Evolutionary conservation across 2,329 filamentous ascomycete genomes (phyloP), one percentile per base, ranked within the genome.

Genomic region (Botrytis byssoidea): DNA sequence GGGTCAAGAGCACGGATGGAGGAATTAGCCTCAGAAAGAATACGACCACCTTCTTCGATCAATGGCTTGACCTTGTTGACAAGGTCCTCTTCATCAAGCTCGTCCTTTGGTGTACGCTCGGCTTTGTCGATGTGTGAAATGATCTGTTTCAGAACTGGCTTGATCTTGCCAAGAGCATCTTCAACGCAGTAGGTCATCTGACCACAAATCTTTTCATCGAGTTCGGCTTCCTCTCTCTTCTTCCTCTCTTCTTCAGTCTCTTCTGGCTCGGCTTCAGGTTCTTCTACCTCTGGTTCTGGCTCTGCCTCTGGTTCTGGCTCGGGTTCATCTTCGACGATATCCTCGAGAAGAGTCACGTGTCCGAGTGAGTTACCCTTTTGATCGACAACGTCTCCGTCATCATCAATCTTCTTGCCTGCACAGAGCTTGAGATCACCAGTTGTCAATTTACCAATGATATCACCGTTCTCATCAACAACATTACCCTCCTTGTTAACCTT

Each of bases 51-150:
- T 82, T 97, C 92, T 82, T 97, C 94, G 80, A 98, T 93, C 22
- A 97, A 87, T 1, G 95, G 95, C 83, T 92, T 93, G 79, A 97
- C 93, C 74, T 94, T 88, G 81, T 93, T 90, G 80, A 98, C 94
- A 8, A 97, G 89, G 78, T 93, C 88, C 80, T 98, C 93, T 82
- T 98, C 95, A 80, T 98, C 94, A 37, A 95, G 90, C 78, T 97
- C 94, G 7, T 97, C 93, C 83, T 93, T 92, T 61, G 92, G 91
- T 42, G 92, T 93, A 77, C 90, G 89, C 82, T 97, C 93, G 42
- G 93, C 93, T 72, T 86, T 87, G 78, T 97, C 93, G 79, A 97
- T 92, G 83, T 91, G 88, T 89, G 93, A 91, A 7, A 89, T 92
- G 82, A 97, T 97, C 85, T 94, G 88, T 84, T 93, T 94, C 86